Percentiles rank a stretch among this genome's conserved stretches.
These are phyloP conservation scores for Taphrina communis DNA, from an alignment of 1,139 yeast genomes.

Conservation along the genomic window DNA sequence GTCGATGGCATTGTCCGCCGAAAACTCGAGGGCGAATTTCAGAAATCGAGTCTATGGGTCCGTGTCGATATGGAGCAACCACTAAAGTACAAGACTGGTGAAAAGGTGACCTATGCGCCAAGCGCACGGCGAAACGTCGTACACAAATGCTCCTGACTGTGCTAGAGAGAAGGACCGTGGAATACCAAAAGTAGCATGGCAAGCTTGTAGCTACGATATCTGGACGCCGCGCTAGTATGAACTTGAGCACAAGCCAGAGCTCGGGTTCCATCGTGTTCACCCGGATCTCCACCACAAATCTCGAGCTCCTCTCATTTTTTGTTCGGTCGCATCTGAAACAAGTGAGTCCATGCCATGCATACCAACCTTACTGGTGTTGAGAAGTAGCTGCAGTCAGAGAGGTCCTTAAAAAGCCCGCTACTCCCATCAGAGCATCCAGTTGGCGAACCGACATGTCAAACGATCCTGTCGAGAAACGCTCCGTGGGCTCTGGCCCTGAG, in stretches of 20 bases:
- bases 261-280: background rate
- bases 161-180: too few relatives aligned
- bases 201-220: too few relatives aligned
- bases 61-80: too few relatives aligned
- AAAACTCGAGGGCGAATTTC: background rate
- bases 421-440: background rate
- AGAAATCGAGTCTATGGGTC: background rate
- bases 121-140: too few relatives aligned
- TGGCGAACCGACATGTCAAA: background rate
- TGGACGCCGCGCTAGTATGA: background rate
- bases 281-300: background rate
- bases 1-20: conserved; percentile 10
- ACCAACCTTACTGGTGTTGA: too few relatives aligned
- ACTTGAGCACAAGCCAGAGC: conserved; percentile 1
- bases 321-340: conserved; percentile 2
- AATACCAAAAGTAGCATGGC: too few relatives aligned
- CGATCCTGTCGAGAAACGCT: conserved; percentile 4
- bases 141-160: too few relatives aligned
- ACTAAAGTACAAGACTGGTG: too few relatives aligned
- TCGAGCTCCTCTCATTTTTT: conserved; percentile 13
- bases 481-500: conserved; percentile 41
- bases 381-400: background rate
- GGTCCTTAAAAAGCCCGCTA: background rate
- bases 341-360: background rate
- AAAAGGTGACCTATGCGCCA: too few relatives aligned